These are phyloP conservation scores for Parathielavia hyrcaniae DNA, from an alignment of 495 filamentous ascomycete genomes.

Conservation along the genomic window DNA sequence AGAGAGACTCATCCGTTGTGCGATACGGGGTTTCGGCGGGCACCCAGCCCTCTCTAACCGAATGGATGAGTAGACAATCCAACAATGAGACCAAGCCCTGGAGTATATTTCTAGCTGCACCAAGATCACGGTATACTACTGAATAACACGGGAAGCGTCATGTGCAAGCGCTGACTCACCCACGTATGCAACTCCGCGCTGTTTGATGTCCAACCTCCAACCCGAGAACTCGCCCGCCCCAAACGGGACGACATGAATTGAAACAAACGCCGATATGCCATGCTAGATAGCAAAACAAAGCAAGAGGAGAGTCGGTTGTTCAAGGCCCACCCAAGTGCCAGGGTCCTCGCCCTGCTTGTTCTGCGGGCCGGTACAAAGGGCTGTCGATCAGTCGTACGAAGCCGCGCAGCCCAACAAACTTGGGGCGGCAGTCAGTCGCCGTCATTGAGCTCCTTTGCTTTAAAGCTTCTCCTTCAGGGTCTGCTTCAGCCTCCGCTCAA, in stretches of 20 bases:
- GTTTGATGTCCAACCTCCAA: neutral
- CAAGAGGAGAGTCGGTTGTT: neutral
- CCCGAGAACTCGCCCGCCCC: no score
- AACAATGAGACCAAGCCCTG: no score
- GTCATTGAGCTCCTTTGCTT: neutral
- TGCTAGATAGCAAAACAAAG: neutral
- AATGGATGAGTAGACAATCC: no score
- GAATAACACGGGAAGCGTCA: neutral
- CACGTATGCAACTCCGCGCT: neutral
- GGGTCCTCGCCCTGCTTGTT: neutral
- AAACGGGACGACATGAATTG: neutral
- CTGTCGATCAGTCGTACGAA: neutral
- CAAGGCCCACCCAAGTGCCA: neutral
- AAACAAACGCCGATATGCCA: neutral
- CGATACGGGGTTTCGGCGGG: no score
- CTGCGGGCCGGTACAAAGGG: neutral
- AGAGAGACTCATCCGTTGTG: no score
- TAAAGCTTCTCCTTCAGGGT: slow-evolving; percentile 50
- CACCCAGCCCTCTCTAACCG: no score
- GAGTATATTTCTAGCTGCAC: no score
- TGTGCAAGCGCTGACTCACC: neutral
- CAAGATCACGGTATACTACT: neutral
- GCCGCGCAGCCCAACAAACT: neutral
- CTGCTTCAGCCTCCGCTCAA: slow-evolving; percentile 75
- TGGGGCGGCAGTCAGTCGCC: neutral